phyloP scores from a whole-genome alignment of 2,329 filamentous ascomycete genomes.

The Fusarium sp. region DNA sequence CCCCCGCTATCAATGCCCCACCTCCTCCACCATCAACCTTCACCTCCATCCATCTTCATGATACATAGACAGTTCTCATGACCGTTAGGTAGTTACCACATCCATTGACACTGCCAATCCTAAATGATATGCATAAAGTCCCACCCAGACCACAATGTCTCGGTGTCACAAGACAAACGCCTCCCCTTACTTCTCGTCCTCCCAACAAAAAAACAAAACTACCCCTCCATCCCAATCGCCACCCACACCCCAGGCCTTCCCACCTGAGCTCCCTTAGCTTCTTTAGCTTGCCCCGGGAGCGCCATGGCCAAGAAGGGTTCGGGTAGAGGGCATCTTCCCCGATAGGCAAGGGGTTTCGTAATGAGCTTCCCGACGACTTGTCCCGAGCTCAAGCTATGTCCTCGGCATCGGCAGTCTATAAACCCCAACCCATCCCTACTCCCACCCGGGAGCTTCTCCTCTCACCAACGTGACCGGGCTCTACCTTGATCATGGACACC shows the following conservation, averaged over 20 bases:
- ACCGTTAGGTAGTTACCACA: not conserved
- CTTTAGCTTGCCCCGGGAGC: not conserved
- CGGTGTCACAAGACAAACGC: not conserved
- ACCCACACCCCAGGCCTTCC: not conserved
- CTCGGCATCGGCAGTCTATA: not conserved
- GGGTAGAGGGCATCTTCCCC: slow-evolving; percentile 8
- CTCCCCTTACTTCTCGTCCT: not conserved
- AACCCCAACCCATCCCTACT: slow-evolving; percentile 12
- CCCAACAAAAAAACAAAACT: not conserved
- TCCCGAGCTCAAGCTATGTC: not conserved
- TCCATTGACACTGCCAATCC: not conserved
- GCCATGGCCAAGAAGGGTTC: slow-evolving; percentile 1
- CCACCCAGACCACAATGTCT: not conserved
- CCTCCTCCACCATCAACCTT: not conserved
- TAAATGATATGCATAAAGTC: not conserved
- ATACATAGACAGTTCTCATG: not conserved
- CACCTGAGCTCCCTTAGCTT: not conserved
- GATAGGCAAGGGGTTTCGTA: not conserved
- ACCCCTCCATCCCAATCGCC: not conserved
- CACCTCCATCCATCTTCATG: not conserved
- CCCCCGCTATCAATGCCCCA: not conserved
- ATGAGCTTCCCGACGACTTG: not conserved
- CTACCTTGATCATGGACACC: not conserved
- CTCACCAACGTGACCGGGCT: not conserved
- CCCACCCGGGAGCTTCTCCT: not conserved